Base-by-base conservation (phyloP, 495 filamentous ascomycete genomes). In the Darksidea phi region DNA sequence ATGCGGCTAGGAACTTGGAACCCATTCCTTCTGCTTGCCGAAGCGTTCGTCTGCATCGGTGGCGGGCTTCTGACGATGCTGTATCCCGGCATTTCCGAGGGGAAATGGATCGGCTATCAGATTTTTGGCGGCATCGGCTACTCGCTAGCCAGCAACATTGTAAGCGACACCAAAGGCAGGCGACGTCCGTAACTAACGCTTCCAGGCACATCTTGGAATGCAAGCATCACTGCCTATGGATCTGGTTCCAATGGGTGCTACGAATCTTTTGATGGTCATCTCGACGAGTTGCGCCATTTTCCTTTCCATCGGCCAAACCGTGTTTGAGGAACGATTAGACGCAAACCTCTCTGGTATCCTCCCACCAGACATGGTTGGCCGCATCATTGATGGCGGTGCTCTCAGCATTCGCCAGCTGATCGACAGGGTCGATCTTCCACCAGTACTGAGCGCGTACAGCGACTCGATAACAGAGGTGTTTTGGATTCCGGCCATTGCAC, bases 161-260 rank as follows among this genome's bases (percentile, higher is more conserved):
- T 60, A 38, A 42, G 57, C 21, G 4, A 12, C 37, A 48, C 5
- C 32, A 38, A 36, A n/a, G 8, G 13, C 17, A n/a, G n/a, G 2
- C 17, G 41, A 26, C 34, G 41, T 18, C 15, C 10, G 20, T 17
- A 21, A 32, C 53, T 10, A 60, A 32, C n/a, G 20, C 17, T 17
- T 23, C 2, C 36, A 72, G 70, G 64, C 61, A 18, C 67, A 72
- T 52, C 11, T 70, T 11, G 70, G 63, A 0, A 60, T 70, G 57
- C 70, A 72, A 36, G 64, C 70, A 0, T 70, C 70, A 0, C 28
- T 72, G 8, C 67, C 67, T 6, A 42, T 12, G 18, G 58, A 69
- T 2, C 62, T 69, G 24, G 70, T 67, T 21, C 68, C 68, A 5
- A 51, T 68, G 17, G 68, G 68, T n/a, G 49, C 57, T 24, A 6